Percentiles rank a stretch among this genome's conserved stretches.
Evolutionary conservation across 306 rosid genomes (phyloP).

Genomic region (Leucaena leucocephala): DNA sequence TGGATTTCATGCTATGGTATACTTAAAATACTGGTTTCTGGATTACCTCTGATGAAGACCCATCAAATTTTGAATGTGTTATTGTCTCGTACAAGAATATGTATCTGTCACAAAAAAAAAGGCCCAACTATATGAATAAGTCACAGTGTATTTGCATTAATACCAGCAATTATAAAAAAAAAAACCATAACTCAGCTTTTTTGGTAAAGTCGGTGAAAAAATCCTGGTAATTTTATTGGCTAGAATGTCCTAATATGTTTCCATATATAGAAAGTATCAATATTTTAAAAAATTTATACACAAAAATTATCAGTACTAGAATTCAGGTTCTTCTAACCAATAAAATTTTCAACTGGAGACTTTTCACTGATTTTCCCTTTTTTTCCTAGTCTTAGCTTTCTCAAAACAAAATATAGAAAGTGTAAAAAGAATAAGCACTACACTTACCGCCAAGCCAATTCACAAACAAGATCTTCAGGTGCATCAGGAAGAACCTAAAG

Average conservation of each 20-base stretch:
- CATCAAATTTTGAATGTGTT: slow-evolving; percentile 49
- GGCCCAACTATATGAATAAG: slow-evolving; percentile 11
- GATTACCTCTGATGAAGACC: slow-evolving; percentile 57
- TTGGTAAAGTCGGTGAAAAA: no score
- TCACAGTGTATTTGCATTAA: not conserved
- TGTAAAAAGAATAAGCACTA: not conserved
- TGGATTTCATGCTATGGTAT: not conserved
- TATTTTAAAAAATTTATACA: no score
- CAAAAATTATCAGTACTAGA: no score
- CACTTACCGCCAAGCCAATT: slow-evolving; percentile 93
- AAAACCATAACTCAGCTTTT: not conserved
- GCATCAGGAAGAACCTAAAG: slow-evolving; percentile 94
- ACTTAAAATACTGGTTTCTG: not conserved
- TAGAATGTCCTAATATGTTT: no score
- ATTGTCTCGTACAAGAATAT: slow-evolving; percentile 91
- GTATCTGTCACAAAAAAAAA: slow-evolving; percentile 55
- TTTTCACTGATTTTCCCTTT: not conserved
- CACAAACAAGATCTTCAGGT: slow-evolving; percentile 89
- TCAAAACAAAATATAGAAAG: no score
- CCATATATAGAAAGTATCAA: no score
- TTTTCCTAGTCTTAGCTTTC: not conserved
- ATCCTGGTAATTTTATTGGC: no score
- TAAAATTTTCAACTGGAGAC: no score
- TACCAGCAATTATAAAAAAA: not conserved
- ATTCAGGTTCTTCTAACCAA: no score